Conservation (phyloP, 2,329 filamentous ascomycete genomes). For the Ophidiomyces ophidiicola region DNA sequence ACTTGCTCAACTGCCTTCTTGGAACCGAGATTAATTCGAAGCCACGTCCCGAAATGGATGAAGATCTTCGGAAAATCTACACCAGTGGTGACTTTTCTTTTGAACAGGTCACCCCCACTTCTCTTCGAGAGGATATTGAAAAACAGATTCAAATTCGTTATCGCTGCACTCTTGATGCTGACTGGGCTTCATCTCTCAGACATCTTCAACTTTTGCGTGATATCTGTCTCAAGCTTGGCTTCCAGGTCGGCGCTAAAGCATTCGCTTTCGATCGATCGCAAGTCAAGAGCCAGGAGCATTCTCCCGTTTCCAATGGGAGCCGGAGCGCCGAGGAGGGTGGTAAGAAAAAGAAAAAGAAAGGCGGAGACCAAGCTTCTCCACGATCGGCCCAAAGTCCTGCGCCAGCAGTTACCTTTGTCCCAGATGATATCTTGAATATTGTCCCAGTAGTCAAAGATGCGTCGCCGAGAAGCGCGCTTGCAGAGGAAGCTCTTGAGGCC, state of each 20-base stretch:
- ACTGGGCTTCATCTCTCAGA: conserved; percentile 57
- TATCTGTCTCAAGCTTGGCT: conserved; percentile 72
- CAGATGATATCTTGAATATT: conserved; percentile 81
- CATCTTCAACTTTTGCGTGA: conserved; percentile 80
- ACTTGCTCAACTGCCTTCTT: conserved; percentile 87
- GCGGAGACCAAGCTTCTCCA: conserved; percentile 38
- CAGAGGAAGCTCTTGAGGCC: conserved; percentile 90
- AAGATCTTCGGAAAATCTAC: conserved; percentile 62
- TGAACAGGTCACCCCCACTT: conserved; percentile 62
- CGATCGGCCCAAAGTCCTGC: conserved; percentile 32
- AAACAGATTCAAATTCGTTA: conserved; percentile 62
- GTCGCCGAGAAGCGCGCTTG: conserved; percentile 74
- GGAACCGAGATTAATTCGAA: conserved; percentile 64
- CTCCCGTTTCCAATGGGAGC: conserved; percentile 29
- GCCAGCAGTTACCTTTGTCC: conserved; percentile 53
- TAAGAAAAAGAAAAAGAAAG: conserved; percentile 46
- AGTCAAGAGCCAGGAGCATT: conserved; percentile 23
- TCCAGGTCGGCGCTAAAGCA: conserved; percentile 71
- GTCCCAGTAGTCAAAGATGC: conserved; percentile 95
- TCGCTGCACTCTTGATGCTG: conserved; percentile 56
- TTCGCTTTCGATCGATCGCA: conserved; percentile 52
- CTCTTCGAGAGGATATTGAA: conserved; percentile 56
- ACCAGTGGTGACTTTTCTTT: conserved; percentile 71
- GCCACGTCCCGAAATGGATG: conserved; percentile 66
- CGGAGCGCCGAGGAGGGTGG: conserved; percentile 29